phyloP scores from a whole-genome alignment of 352 stramenopile genomes.

The Pythium dissimile region DNA sequence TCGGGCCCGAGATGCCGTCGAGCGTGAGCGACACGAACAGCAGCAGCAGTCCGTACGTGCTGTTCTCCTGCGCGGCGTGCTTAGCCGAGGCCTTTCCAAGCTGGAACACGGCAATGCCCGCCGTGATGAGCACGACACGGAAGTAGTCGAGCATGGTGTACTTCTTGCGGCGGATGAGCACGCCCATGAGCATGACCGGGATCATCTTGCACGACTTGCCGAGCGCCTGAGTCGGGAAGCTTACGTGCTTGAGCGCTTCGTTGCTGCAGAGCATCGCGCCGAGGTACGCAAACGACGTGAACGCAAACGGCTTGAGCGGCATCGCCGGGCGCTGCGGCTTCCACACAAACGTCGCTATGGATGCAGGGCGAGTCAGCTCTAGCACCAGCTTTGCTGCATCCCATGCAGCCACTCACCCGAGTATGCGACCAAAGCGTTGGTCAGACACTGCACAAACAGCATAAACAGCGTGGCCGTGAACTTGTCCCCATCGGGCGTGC shows the following conservation, averaged over 20 bases:
- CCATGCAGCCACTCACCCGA: slow-evolving; percentile 36
- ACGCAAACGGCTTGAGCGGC: slow-evolving; percentile 79
- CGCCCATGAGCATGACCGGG: slow-evolving; percentile 94
- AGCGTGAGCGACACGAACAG: slow-evolving; percentile 93
- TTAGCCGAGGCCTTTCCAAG: slow-evolving; percentile 79
- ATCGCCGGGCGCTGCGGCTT: slow-evolving; percentile 63
- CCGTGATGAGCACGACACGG: slow-evolving; percentile 88
- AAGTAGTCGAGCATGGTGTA: slow-evolving; percentile 89
- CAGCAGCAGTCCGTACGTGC: slow-evolving; percentile 83
- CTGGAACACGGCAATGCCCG: slow-evolving; percentile 89
- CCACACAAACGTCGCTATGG: slow-evolving; percentile 75
- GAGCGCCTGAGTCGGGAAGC: slow-evolving; percentile 97
- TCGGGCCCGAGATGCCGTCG: slow-evolving; percentile 94
- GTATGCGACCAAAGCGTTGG: slow-evolving; percentile 86
- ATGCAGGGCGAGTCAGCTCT: not conserved
- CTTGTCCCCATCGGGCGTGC: slow-evolving; percentile 71
- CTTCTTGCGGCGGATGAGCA: slow-evolving; percentile 90
- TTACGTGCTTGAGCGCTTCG: slow-evolving; percentile 93
- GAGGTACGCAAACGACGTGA: slow-evolving; percentile 87
- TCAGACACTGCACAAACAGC: slow-evolving; percentile 91
- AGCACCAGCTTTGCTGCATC: too few species aligned
- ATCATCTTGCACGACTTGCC: slow-evolving; percentile 99
- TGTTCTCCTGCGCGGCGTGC: slow-evolving; percentile 83
- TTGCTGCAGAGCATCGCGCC: slow-evolving; percentile 91
- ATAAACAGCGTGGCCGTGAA: slow-evolving; percentile 92